Evolutionary conservation across 2,329 filamentous ascomycete genomes (phyloP).

Genomic region (Fusarium acutatum): DNA sequence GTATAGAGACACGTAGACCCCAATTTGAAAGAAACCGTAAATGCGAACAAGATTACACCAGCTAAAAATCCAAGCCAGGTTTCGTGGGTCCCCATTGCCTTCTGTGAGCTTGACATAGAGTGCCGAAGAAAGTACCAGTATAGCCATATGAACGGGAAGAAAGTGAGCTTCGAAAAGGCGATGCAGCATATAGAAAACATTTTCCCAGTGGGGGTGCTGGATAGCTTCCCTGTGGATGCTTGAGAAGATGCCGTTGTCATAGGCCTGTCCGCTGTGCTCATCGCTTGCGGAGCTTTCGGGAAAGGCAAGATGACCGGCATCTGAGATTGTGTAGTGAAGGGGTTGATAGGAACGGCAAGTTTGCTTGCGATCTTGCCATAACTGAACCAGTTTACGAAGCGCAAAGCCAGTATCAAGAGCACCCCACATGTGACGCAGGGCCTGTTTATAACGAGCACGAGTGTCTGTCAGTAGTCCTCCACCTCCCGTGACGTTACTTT

Average conservation of each 20-base stretch:
- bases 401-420: constrained; percentile 74
- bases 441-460: constrained; percentile 74
- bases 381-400: constrained; percentile 64
- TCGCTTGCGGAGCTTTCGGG: constrained; percentile 54
- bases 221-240: constrained; percentile 62
- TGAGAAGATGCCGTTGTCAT: constrained; percentile 63
- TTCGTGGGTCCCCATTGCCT: constrained; percentile 58
- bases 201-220: constrained; percentile 62
- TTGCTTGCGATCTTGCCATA: constrained; percentile 66
- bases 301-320: constrained; percentile 57
- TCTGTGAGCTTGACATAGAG: constrained; percentile 66
- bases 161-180: constrained; percentile 80
- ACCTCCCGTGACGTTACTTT: constrained; percentile 74
- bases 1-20: constrained; percentile 71
- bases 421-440: constrained; percentile 80
- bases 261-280: constrained; percentile 50
- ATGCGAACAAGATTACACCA: constrained; percentile 68
- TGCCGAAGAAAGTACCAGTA: constrained; percentile 69
- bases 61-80: constrained; percentile 67
- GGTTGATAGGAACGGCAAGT: constrained; percentile 64
- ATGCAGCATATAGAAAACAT: constrained; percentile 67
- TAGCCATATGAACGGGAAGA: constrained; percentile 72
- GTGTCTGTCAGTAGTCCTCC: constrained; percentile 65
- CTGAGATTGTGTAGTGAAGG: constrained; percentile 59
- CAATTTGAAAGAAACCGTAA: constrained; percentile 69